Conservation (phyloP, 208 protist genomes). For the Crithidia mellificae region DNA sequence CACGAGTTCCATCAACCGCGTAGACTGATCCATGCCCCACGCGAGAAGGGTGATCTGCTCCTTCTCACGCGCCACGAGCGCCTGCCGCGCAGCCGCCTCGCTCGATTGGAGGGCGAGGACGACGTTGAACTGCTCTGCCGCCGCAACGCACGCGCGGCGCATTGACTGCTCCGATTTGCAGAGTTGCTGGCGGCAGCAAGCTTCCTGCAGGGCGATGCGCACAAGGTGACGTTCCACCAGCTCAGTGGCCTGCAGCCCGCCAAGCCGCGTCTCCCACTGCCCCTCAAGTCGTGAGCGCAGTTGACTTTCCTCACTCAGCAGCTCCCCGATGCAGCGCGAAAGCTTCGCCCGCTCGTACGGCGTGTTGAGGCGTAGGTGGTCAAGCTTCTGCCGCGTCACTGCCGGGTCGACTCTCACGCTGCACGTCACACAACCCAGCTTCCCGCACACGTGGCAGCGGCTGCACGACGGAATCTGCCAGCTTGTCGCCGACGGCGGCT, state of each 20-base stretch:
- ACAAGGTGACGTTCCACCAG: slow-evolving; percentile 25
- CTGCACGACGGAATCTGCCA: slow-evolving; percentile 78
- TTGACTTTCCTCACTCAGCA: slow-evolving; percentile 49
- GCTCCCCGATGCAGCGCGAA: slow-evolving; percentile 48
- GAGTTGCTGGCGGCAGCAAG: slow-evolving; percentile 28
- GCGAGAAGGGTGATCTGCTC: slow-evolving; percentile 10
- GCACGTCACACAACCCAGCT: slow-evolving; percentile 54
- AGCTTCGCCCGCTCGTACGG: slow-evolving; percentile 79
- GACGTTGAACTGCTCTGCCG: slow-evolving; percentile 36
- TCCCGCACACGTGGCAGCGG: slow-evolving; percentile 70
- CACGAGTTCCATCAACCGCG: slow-evolving; percentile 10
- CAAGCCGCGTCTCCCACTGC: slow-evolving; percentile 33
- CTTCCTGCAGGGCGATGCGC: slow-evolving; percentile 39
- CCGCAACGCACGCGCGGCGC: slow-evolving; percentile 13
- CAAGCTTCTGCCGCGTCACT: slow-evolving; percentile 53
- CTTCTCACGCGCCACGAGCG: slow-evolving; percentile 32
- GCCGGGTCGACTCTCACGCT: slow-evolving; percentile 49
- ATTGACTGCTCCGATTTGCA: slow-evolving; percentile 27
- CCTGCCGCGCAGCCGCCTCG: slow-evolving; percentile 55
- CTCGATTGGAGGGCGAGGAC: slow-evolving; percentile 36
- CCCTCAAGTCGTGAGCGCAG: slow-evolving; percentile 48
- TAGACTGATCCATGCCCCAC: slow-evolving; percentile 1
- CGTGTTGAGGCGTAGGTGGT: slow-evolving; percentile 68
- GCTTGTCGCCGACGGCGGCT: slow-evolving; percentile 16
- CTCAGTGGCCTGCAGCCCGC: slow-evolving; percentile 28